Evolutionary conservation across 2,329 filamentous ascomycete species (phyloP), one percentile per base, ranked within the genome.

Genomic region (Epicoccum nigrum): DNA sequence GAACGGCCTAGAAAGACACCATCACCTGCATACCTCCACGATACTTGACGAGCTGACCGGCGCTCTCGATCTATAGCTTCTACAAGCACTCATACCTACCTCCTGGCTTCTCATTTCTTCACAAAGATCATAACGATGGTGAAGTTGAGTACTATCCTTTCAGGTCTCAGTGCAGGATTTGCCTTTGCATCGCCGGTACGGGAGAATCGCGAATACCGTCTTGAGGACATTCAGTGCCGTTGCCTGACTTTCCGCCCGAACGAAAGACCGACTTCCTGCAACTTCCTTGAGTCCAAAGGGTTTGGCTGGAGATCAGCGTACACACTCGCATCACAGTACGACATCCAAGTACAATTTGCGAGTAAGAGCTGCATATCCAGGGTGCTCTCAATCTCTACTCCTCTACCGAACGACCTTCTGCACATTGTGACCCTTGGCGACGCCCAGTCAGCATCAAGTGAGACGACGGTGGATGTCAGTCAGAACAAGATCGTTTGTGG

Each of bases 401-500:
- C 62, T 4, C 32, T 68, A 2, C 62, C 64, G 11, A 61, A 47
- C 13, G 59, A 58, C 12, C 43, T 68, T 1, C 44, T 68, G 5
- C 35, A 50, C 6, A 51, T 39, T 7, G 38, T 61, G 13, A 52
- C 53, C 13, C 21, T 51, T 17, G 62, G 54, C 4, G 44, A 59
- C 11, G 60, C 56, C 2, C 34, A 46, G 13, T 37, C 55, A 39
- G 30, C 17, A 13, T 32, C 41, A 7, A 33, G 15, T 5, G 34
- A 31, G 11, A 43, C 16, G 16, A 39, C 46, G 13, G 43, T 16
- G 16, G 37, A 49, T 6, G 55, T 53, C 20, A 63, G 37, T 32
- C 47, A 56, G 35, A 62, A 62, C 32, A 62, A 54, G 40, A 55
- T 69, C 2, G 54, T 69, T 4, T 69, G 66, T 32, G 64, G 65